Evolutionary conservation across 2,329 filamentous ascomycete genomes (phyloP), one percentile per base, ranked within the genome.

Genomic region (Orbilia ellipsospora): DNA sequence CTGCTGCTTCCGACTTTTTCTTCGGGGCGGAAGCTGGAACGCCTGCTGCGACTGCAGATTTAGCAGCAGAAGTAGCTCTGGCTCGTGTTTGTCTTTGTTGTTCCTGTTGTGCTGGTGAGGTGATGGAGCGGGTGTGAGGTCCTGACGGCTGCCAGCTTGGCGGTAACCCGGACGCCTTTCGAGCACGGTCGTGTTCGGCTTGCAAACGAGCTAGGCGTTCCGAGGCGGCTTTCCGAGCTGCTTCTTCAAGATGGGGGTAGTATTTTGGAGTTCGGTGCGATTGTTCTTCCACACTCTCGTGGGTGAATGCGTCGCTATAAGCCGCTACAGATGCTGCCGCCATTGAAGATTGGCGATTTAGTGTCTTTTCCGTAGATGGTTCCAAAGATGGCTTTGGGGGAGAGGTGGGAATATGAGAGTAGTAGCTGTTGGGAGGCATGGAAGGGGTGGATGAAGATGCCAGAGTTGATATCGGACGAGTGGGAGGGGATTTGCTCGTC

Each of bases 161-260:
- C 4, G 73, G 66, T 7, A 77, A 55, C 42, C 73, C 73, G 2
- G 67, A 72, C 4, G 60, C 73, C 48, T 72, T 70, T 26, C 73
- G 66, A 54, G 65, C 66, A 8, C 54, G 54, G 44, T 77, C 73
- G 62, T 77, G 73, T 31, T 77, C 73, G 15, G 65, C 73, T 42
- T 70, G 66, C 12, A 77, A 48, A 50, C 66, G 66, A 16, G 66
- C 60, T 15, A 77, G 51, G 26, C 73, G 73, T 20, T 77, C 65
- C 1, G 73, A 60, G 2, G 73, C 73, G 56, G 65, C 66, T 54
- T 77, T 77, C 1, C 73, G 54, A 60, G 73, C 73, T 7, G 73
- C 73, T 66, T 77, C 73, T 54, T 77, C 73, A n/a, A 77, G 73
- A 31, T 77, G 61, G 23, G 65, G 73, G 48, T 72, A 77, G 56